Evolutionary conservation across 768 basidiomycete genomes (phyloP).

Genomic region (Myochromella boudieri): DNA sequence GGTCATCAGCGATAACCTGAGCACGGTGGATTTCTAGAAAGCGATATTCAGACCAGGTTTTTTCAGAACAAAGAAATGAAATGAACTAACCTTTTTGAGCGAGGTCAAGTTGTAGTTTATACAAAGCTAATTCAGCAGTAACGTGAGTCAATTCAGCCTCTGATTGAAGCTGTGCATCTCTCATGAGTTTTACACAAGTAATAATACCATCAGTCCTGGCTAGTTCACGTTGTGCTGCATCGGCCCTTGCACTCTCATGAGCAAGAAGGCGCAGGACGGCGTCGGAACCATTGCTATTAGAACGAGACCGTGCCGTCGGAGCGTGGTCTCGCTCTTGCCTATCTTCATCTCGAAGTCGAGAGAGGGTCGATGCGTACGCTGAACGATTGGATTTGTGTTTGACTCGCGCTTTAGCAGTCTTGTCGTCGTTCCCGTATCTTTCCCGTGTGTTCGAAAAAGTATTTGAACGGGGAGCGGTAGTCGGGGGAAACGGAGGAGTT

Average conservation of each 20-base stretch:
- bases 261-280: constrained; percentile 20
- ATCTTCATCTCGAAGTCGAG: constrained; percentile 3
- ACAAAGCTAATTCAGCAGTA: constrained; percentile 51
- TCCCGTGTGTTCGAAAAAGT: not conserved
- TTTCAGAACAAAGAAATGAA: not conserved
- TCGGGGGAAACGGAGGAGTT: constrained; percentile 11
- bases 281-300: constrained; percentile 2
- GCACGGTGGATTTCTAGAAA: constrained; percentile 50
- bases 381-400: constrained; percentile 4
- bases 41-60: not conserved
- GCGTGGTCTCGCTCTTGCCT: not conserved
- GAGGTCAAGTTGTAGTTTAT: constrained; percentile 56
- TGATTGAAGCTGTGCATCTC: constrained; percentile 27
- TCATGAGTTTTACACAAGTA: constrained; percentile 28
- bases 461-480: not conserved
- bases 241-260: constrained; percentile 37
- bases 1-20: constrained; percentile 48
- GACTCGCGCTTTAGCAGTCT: not conserved
- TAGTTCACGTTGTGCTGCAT: constrained; percentile 34
- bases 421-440: too few species aligned
- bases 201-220: constrained; percentile 25
- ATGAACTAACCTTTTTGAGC: constrained; percentile 47
- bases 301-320: constrained; percentile 4
- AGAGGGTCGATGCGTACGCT: constrained; percentile 4
- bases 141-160: constrained; percentile 31